Evolutionary conservation across 1,284 basidiomycete species (phyloP).

Genomic region (Sutorius eximius): DNA sequence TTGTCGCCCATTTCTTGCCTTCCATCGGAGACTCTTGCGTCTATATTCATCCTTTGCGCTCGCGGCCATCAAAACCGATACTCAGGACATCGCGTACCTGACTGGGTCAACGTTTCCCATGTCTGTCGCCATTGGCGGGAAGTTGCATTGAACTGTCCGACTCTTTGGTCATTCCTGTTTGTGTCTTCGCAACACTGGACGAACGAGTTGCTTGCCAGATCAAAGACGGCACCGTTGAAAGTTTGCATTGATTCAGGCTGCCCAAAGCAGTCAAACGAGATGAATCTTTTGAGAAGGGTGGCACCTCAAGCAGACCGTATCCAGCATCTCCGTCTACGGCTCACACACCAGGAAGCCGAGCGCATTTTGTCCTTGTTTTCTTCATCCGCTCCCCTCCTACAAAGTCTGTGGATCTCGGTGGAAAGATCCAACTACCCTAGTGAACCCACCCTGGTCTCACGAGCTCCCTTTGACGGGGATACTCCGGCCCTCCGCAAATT

Average conservation of each 20-base stretch:
- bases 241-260: slow-evolving; percentile 24
- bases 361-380: slow-evolving; percentile 16
- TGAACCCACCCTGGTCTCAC: slow-evolving; percentile 16
- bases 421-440: slow-evolving; percentile 6
- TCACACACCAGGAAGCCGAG: slow-evolving; percentile 9
- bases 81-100: slow-evolving; percentile 2
- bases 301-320: slow-evolving; percentile 23
- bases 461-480: slow-evolving; percentile 23
- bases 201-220: slow-evolving; percentile 38
- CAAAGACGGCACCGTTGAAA: slow-evolving; percentile 35
- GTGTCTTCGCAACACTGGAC: slow-evolving; percentile 32
- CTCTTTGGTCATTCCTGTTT: slow-evolving; percentile 38
- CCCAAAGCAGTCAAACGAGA: slow-evolving; percentile 11
- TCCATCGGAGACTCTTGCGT: slow-evolving; percentile 32
- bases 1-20: slow-evolving; percentile 34
- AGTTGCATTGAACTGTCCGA: slow-evolving; percentile 34
- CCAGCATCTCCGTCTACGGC: slow-evolving; percentile 19
- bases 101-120: slow-evolving; percentile 31
- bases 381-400: slow-evolving; percentile 20
- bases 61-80: background rate
- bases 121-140: slow-evolving; percentile 41
- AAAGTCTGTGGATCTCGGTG: slow-evolving; percentile 16
- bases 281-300: slow-evolving; percentile 23
- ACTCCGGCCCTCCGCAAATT: slow-evolving; percentile 33
- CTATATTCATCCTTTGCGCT: slow-evolving; percentile 27